Evolutionary conservation across 2,329 filamentous ascomycete genomes (phyloP), one percentile per base, ranked within the genome.

Genomic region (Sporothrix curviconia): DNA sequence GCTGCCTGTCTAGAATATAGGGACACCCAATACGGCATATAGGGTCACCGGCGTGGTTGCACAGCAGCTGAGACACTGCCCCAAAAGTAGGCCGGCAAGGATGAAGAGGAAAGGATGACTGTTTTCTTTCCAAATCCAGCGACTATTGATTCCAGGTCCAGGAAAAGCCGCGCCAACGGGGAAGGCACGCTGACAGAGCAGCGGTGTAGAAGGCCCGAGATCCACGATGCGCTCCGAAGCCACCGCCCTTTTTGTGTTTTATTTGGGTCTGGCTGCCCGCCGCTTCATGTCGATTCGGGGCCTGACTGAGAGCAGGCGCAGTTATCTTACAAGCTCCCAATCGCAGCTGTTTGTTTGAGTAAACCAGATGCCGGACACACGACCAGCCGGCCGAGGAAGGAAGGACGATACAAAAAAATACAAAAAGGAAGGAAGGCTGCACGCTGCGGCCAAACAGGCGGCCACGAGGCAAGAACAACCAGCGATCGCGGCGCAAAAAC

Each of bases 191-290:
- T 17, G 49, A 42, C 30, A 51, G 49, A 30, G 49, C 49, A 30
- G 51, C 51, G 51, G 51, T 36, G 37, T 34, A 43, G 40, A 54
- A 54, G 51, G 51, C 37, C 51, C 51, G 42, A 55, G 39, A 30
- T 4, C 30, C 36, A 30, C 25, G 25, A 25, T 28, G 36, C 14
- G 22, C 17, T 22, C 34, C 8, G 17, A 17, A 14, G 22, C 49
- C 34, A 37, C 9, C 22, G 32, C 34, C 34, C n/a, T n/a, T 24
- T 43, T 42, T 25, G 50, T 53, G 50, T 32, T 25, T 42, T 11
- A 7, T 24, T 32, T 24, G 9, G 46, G 46, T n/a, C n/a, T n/a
- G n/a, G n/a, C n/a, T n/a, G n/a, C n/a, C n/a, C n/a, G n/a, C n/a
- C n/a, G n/a, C n/a, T n/a, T n/a, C n/a, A n/a, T n/a, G n/a, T n/a